Evolutionary conservation across 495 filamentous ascomycete genomes (phyloP).

Genomic region (Xylaria cubensis): DNA sequence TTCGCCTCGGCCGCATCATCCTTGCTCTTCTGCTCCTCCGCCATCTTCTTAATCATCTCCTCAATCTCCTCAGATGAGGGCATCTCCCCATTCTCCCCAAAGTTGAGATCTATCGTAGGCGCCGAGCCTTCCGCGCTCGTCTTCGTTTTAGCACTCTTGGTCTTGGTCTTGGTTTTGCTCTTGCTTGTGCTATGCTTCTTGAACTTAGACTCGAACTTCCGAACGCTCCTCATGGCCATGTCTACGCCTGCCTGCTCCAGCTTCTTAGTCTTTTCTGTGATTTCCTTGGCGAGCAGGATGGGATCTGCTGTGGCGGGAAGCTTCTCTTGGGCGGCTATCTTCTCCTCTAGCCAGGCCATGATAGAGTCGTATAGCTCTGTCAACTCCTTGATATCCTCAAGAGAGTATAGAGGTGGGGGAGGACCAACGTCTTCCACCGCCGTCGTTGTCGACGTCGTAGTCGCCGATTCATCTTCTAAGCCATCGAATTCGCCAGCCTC

Average conservation of each 20-base stretch:
- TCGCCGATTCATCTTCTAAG: conserved; percentile 63
- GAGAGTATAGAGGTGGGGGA: conserved; percentile 61
- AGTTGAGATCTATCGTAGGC: conserved; percentile 46
- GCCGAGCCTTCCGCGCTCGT: conserved; percentile 45
- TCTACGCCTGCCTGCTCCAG: conserved; percentile 71
- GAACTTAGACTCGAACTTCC: conserved; percentile 56
- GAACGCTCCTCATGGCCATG: conserved; percentile 74
- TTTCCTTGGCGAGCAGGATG: conserved; percentile 69
- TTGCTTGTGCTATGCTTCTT: conserved; percentile 55
- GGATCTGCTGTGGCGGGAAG: conserved; percentile 73
- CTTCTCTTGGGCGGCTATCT: conserved; percentile 69
- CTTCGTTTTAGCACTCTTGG: conserved; percentile 52
- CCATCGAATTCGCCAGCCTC: conserved; percentile 62
- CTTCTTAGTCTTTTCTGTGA: conserved; percentile 64
- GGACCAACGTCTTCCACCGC: conserved; percentile 50
- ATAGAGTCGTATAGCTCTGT: conserved; percentile 55
- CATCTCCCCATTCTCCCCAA: conserved; percentile 49
- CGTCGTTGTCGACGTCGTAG: conserved; percentile 47
- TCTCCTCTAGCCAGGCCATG: conserved; percentile 70
- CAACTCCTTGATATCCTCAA: conserved; percentile 67
- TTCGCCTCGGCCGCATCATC: conserved; percentile 25
- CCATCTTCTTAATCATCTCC: conserved; percentile 55
- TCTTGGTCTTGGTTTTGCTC: conserved; percentile 55
- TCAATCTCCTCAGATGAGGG: conserved; percentile 54
- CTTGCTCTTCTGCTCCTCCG: conserved; percentile 49